phyloP scores from a whole-genome alignment of 345 rosid species.

The Garcia nutans region DNA sequence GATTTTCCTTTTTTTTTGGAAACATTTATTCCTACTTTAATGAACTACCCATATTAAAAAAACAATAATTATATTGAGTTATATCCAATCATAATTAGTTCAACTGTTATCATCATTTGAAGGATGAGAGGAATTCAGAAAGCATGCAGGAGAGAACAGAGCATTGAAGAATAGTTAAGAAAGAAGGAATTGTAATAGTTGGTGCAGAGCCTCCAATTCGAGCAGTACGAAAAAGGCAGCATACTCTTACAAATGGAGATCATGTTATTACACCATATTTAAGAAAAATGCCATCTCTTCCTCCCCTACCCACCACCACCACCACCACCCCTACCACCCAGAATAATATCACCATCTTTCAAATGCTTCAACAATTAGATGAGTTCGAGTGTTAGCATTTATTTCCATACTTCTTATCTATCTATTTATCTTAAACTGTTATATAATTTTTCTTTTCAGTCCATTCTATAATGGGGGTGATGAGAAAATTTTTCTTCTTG shows the following conservation, averaged over 20 bases:
- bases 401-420: conserved; percentile 1
- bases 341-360: conserved; percentile 41
- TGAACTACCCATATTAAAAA: too few species aligned
- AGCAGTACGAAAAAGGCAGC: conserved; percentile 66
- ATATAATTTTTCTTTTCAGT: not conserved
- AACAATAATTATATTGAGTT: too few species aligned
- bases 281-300: conserved; percentile 35
- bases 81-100: not conserved
- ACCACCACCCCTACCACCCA: conserved; percentile 23
- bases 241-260: conserved; percentile 45
- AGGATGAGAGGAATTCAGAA: conserved; percentile 33
- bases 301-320: conserved; percentile 18
- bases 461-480: not conserved
- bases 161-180: conserved; percentile 17
- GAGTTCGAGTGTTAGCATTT: conserved; percentile 33
- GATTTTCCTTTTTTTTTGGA: conserved; percentile 10
- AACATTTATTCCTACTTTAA: too few species aligned
- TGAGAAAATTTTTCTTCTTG: not conserved
- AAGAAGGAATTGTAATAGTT: conserved; percentile 21
- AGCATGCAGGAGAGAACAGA: conserved; percentile 35
- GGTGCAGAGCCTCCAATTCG: conserved; percentile 27
- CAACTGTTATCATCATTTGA: not conserved
- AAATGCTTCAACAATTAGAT: conserved; percentile 52
- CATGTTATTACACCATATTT: conserved; percentile 23
- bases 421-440: conserved; percentile 1